phyloP scores from a whole-genome alignment of 2,329 filamentous ascomycete species.

The Pseudocercospora musae region DNA sequence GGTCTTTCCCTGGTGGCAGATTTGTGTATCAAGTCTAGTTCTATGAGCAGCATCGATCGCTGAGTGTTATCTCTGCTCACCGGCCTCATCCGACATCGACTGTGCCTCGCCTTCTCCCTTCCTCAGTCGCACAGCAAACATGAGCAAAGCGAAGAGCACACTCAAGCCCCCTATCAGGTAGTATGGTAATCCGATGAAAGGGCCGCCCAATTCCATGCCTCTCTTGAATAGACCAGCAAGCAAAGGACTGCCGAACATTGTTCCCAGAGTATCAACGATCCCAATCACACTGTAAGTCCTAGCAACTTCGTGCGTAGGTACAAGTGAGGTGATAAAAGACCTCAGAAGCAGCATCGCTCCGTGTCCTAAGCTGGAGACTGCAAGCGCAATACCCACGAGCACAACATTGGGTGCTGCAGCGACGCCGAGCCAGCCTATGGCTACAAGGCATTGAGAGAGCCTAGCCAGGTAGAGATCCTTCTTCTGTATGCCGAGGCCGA shows the following conservation, averaged over 20 bases:
- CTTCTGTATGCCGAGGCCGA: constrained; percentile 23
- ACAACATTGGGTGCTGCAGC: constrained; percentile 32
- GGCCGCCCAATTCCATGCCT: constrained; percentile 48
- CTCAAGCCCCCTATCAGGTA: constrained; percentile 38
- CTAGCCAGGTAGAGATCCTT: constrained; percentile 36
- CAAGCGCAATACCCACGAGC: constrained; percentile 38
- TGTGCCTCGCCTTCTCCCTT: constrained; percentile 34
- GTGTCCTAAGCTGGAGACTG: constrained; percentile 46
- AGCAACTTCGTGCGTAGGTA: constrained; percentile 54
- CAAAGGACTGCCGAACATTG: constrained; percentile 47
- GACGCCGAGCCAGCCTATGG: constrained; percentile 31
- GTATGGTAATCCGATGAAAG: constrained; percentile 52
- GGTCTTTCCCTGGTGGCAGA: too few relatives aligned
- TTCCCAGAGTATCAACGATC: constrained; percentile 50
- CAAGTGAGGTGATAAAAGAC: constrained; percentile 52
- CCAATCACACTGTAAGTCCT: constrained; percentile 54
- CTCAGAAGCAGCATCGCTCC: constrained; percentile 47
- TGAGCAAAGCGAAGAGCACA: constrained; percentile 17
- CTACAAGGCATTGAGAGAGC: constrained; percentile 27
- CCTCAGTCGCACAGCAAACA: constrained; percentile 20
- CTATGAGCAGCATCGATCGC: neutral
- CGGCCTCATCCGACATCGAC: neutral
- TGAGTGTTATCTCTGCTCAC: neutral
- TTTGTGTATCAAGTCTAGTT: too few relatives aligned
- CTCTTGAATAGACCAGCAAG: constrained; percentile 48